Base-by-base conservation (phyloP, 202 grass and related monocot genomes). In the Carex arenaria region DNA sequence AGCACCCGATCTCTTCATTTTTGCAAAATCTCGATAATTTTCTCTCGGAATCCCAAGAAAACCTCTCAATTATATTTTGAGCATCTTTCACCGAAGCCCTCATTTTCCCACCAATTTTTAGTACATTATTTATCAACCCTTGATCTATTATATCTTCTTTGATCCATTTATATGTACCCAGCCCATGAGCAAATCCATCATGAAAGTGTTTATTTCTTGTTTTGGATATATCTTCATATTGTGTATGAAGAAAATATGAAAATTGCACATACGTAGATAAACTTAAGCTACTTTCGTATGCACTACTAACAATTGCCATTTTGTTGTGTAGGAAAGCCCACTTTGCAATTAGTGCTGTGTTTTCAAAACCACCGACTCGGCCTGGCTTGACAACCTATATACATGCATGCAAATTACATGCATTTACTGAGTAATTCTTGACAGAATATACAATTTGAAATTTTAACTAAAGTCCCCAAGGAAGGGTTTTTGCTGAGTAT, bases 91-190 rank as follows among this genome's bases (percentile, higher is more conserved):
- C 72, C 64, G 86, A 93, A 66, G 90, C 92, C 88, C 61, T 62
- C 28, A 98, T 85, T 72, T 81, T 90, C n/a, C 72, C 82, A 87
- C 86, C 85, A 81, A 68, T 42, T 82, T 80, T 49, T 18, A 54
- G 59, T 32, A 78, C 79, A 83, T 80, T 82, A 49, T 90, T 85
- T 30, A 87, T 86, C 79, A 98, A 82, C 72, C 84, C 86, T 53
- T 88, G 83, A 75, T 87, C 80, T 82, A 90, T 84, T 86, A 98
- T 84, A 89, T 98, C 95, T 98, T 98, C 92, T 78, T 78, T 93
- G 63, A 98, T 87, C 92, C 92, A 98, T 85, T 89, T 88, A 89
- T 98, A 98, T 83, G 95, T 98, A 85, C 95, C 95, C 79, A 98
- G 91, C 74, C 95, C 95, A 91, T 98, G 92, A 1, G 80, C 89